These are phyloP conservation scores for Candida boidinii DNA, from an alignment of 805 yeast species.

Conservation along the genomic window DNA sequence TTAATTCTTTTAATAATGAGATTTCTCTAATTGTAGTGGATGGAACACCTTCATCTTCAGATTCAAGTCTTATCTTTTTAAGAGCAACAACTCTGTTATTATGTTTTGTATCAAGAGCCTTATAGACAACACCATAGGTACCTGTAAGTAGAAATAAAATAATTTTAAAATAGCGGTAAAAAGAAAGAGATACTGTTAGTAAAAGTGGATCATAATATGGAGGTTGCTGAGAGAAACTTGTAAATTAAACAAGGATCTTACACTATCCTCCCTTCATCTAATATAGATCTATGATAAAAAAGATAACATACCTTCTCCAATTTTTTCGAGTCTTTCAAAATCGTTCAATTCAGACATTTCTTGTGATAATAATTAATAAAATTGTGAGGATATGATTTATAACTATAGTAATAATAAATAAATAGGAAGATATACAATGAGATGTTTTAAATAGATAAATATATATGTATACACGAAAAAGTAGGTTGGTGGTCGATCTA, in stretches of 20 bases:
- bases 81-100: conserved; percentile 92
- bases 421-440: too few relatives aligned
- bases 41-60: conserved; percentile 98
- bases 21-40: conserved; percentile 97
- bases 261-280: too few relatives aligned
- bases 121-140: conserved; percentile 96
- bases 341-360: conserved; percentile 88
- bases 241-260: conserved; percentile 1
- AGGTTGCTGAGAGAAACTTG: too few relatives aligned
- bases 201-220: background rate
- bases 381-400: too few relatives aligned
- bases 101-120: conserved; percentile 83
- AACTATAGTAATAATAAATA: too few relatives aligned
- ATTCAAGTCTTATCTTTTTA: conserved; percentile 89
- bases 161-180: background rate
- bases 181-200: background rate
- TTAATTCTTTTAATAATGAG: conserved; percentile 85
- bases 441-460: too few relatives aligned
- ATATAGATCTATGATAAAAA: background rate
- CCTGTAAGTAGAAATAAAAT: conserved; percentile 29
- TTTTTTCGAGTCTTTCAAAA: conserved; percentile 89
- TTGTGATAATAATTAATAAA: too few relatives aligned
- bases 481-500: too few relatives aligned
- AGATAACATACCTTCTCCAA: conserved; percentile 73
- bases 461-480: too few relatives aligned